Conservation (phyloP, 306 rosid genomes). For the Canavalia ensiformis region DNA sequence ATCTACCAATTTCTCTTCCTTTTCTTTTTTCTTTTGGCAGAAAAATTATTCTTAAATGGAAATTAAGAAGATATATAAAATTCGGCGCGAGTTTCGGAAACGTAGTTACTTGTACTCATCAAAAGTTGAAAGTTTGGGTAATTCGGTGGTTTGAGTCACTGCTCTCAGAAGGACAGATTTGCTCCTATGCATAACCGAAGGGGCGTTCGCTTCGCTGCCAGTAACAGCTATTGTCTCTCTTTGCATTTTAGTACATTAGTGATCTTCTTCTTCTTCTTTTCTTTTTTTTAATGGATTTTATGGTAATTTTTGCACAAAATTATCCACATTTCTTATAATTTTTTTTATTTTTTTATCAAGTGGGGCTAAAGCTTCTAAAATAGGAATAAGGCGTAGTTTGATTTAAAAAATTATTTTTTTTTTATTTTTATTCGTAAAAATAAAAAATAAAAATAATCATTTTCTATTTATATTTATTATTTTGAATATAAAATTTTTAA, state of each 20-base stretch:
- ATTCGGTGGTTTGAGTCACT: neutral
- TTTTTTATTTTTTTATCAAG: neutral
- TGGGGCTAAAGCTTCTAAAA: no score
- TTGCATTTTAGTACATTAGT: neutral
- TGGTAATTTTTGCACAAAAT: neutral
- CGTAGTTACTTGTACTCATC: slow-evolving; percentile 22
- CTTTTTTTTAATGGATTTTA: neutral
- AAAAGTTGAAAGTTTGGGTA: slow-evolving; percentile 9
- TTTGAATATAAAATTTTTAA: no score
- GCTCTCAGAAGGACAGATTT: neutral
- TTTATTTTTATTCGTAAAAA: no score
- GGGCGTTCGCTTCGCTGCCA: neutral
- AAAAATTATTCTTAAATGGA: neutral
- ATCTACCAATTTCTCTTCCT: slow-evolving; percentile 51
- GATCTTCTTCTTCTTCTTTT: neutral
- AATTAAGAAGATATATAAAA: slow-evolving; percentile 24
- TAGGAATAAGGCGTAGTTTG: no score
- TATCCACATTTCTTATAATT: neutral
- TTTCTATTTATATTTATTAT: no score
- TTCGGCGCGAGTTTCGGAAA: neutral
- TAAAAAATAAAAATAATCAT: no score
- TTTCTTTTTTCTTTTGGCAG: neutral
- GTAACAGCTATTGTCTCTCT: neutral
- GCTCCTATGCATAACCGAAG: neutral
- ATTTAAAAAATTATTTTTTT: no score